Conservation (phyloP, 208 protist species). For the Acanthamoeba castellanii region DNA sequence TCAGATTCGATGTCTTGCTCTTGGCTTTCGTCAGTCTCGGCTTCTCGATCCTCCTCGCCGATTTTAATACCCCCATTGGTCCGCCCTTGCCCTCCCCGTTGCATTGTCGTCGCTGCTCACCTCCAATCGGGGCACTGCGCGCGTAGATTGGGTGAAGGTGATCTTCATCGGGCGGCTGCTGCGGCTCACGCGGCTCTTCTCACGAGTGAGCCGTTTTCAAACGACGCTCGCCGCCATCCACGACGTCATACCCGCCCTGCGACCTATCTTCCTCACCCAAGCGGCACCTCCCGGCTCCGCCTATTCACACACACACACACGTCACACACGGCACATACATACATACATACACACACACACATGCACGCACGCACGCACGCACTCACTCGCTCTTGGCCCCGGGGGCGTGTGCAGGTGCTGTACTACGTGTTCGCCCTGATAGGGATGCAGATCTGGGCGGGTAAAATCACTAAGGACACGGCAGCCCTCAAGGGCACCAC, state of each 20-base stretch:
- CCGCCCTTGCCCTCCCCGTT: neutral
- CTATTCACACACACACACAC: too few species aligned
- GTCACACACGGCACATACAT: too few species aligned
- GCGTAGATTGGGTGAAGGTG: conserved; percentile 14
- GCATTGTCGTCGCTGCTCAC: too few species aligned
- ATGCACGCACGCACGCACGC: neutral
- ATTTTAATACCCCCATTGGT: neutral
- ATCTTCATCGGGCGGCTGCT: conserved; percentile 35
- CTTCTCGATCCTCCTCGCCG: neutral
- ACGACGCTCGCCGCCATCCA: neutral
- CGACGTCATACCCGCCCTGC: conserved; percentile 25
- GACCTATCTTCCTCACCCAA: neutral
- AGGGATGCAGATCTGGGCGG: conserved; percentile 47
- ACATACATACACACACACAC: neutral
- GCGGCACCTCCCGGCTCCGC: neutral
- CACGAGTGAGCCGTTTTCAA: neutral
- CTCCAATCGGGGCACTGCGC: neutral
- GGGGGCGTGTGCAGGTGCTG: neutral
- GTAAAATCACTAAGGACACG: neutral
- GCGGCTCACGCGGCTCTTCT: conserved; percentile 5
- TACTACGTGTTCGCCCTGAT: conserved; percentile 42
- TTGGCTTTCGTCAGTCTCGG: neutral
- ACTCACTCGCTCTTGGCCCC: too few species aligned
- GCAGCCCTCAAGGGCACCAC: conserved; percentile 4
- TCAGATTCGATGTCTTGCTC: conserved; percentile 3